Evolutionary conservation across 345 rosid species (phyloP).

Genomic region (Citropsis articulata): DNA sequence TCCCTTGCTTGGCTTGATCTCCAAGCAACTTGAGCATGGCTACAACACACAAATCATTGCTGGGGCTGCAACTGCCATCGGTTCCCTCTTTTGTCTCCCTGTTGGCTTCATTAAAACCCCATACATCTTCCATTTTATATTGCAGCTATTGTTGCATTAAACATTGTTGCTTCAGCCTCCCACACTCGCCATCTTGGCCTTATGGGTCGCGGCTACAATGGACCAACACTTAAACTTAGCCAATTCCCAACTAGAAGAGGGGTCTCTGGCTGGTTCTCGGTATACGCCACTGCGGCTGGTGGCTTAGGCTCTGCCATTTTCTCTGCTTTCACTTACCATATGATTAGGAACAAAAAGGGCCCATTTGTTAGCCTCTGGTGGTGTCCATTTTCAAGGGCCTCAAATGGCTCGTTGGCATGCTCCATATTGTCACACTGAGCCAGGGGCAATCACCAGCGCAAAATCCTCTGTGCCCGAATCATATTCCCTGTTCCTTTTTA

Average conservation of each 20-base stretch:
- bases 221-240: constrained; percentile 21
- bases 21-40: constrained; percentile 42
- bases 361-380: constrained; percentile 38
- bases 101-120: constrained; percentile 41
- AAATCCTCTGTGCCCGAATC: constrained; percentile 12
- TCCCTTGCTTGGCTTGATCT: constrained; percentile 29
- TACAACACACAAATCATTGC: constrained; percentile 28
- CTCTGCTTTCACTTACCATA: constrained; percentile 45
- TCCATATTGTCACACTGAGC: constrained; percentile 26
- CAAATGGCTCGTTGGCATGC: constrained; percentile 44
- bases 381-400: constrained; percentile 61
- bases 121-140: constrained; percentile 47
- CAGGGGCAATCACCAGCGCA: constrained; percentile 5
- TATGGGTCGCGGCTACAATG: constrained; percentile 40
- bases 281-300: constrained; percentile 39
- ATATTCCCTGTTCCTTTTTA: constrained; percentile 37
- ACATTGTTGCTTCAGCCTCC: constrained; percentile 35
- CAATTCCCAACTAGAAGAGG: constrained; percentile 33
- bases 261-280: constrained; percentile 48
- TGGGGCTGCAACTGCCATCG: constrained; percentile 41
- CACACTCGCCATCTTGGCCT: constrained; percentile 57
- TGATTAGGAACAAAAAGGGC: constrained; percentile 30
- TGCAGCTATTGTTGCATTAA: constrained; percentile 29
- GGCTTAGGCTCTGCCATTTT: constrained; percentile 48
- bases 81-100: constrained; percentile 52